These are phyloP conservation scores for Striga hermonthica DNA, from an alignment of 305 asterid species.

Conservation along the genomic window DNA sequence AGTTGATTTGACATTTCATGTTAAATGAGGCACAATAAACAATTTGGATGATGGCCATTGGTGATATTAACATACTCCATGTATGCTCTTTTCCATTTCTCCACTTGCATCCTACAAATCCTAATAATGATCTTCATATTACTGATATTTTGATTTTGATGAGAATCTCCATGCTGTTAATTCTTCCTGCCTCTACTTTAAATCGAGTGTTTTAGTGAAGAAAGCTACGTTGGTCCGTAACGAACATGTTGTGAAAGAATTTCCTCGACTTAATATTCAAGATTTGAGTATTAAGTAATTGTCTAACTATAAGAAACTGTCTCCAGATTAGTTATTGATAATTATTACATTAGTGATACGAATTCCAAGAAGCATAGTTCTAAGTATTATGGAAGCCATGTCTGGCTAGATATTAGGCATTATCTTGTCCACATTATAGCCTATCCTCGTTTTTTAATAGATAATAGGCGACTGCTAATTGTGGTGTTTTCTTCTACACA, in stretches of 20 bases:
- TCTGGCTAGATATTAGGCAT: neutral
- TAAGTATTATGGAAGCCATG: neutral
- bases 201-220: too few relatives aligned
- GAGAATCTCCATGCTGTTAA: slow-evolving; percentile 3
- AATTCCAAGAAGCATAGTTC: neutral
- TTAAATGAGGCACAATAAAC: slow-evolving; percentile 29
- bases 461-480: neutral
- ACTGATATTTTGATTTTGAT: slow-evolving; percentile 12
- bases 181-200: too few relatives aligned
- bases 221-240: neutral
- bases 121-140: neutral
- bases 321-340: too few relatives aligned
- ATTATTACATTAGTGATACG: too few relatives aligned
- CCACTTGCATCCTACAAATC: slow-evolving; percentile 4
- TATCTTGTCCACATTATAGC: too few relatives aligned
- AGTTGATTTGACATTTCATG: slow-evolving; percentile 37
- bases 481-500: neutral
- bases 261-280: neutral
- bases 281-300: neutral
- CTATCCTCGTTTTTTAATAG: too few relatives aligned
- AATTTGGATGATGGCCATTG: slow-evolving; percentile 12
- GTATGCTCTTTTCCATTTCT: slow-evolving; percentile 5
- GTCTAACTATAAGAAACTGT: neutral
- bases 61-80: slow-evolving; percentile 10
- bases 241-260: slow-evolving; percentile 6